Evolutionary conservation across 192 early-diverging fungal species (phyloP).

Genomic region (Thamnidium elegans): DNA sequence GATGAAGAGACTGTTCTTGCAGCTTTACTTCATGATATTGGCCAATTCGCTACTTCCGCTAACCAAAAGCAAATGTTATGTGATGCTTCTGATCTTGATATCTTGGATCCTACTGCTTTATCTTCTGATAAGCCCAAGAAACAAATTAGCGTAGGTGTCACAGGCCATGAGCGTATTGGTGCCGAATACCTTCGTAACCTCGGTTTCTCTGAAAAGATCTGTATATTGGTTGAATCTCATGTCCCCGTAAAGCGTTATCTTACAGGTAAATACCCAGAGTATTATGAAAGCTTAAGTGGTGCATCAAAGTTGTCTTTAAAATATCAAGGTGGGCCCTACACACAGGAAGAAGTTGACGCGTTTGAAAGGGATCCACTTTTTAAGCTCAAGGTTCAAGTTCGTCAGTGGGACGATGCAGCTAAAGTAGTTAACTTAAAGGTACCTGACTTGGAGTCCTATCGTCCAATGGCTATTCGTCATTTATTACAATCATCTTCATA

Average conservation of each 20-base stretch:
- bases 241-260: constrained; percentile 59
- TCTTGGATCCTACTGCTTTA: constrained; percentile 19
- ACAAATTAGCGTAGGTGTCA: constrained; percentile 40
- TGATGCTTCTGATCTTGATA: constrained; percentile 28
- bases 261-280: constrained; percentile 43
- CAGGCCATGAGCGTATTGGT: constrained; percentile 54
- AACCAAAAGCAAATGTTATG: constrained; percentile 48
- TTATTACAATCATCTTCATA: constrained; percentile 8
- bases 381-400: too few species aligned
- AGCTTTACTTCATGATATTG: constrained; percentile 57
- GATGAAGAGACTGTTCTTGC: constrained; percentile 53
- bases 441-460: constrained; percentile 45
- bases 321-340: constrained; percentile 49
- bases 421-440: constrained; percentile 40
- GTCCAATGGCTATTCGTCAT: constrained; percentile 39
- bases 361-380: constrained; percentile 30
- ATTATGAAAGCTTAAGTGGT: constrained; percentile 44
- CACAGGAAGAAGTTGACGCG: constrained; percentile 34
- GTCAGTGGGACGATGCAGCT: too few species aligned
- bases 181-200: constrained; percentile 52
- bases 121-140: constrained; percentile 14
- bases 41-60: constrained; percentile 49
- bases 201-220: constrained; percentile 52
- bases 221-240: constrained; percentile 52
- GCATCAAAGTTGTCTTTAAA: constrained; percentile 54